Evolutionary conservation across 2,329 filamentous ascomycete species (phyloP).

Genomic region (Chrysoporthe puriensis): DNA sequence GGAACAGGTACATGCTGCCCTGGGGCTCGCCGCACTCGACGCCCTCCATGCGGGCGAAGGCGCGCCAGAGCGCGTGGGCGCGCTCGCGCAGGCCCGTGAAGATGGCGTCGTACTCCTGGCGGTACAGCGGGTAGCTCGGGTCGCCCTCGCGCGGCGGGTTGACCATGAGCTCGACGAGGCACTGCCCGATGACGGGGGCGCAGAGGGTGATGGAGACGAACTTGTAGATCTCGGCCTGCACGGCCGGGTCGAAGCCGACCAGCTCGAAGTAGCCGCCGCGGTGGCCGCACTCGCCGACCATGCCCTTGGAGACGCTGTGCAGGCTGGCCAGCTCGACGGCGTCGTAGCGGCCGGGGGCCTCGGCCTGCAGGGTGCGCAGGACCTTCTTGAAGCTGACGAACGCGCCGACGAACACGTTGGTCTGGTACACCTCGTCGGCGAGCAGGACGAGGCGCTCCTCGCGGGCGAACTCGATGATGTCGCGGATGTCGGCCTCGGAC

Average conservation of each 20-base stretch:
- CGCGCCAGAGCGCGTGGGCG: constrained; percentile 83
- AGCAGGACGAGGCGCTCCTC: constrained; percentile 86
- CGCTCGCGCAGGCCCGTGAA: constrained; percentile 77
- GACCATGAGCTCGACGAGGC: constrained; percentile 96
- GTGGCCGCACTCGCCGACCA: constrained; percentile 98
- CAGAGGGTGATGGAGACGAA: constrained; percentile 97
- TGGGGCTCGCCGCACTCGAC: constrained; percentile 88
- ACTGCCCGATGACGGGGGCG: constrained; percentile 93
- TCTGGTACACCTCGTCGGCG: constrained; percentile 98
- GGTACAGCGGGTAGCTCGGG: constrained; percentile 82
- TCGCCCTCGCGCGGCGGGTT: constrained; percentile 87
- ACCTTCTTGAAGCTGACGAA: constrained; percentile 96
- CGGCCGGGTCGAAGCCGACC: constrained; percentile 81
- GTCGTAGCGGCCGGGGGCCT: constrained; percentile 76
- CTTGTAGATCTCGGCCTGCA: constrained; percentile 96
- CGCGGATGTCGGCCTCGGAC: constrained; percentile 75
- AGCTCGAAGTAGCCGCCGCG: constrained; percentile 98
- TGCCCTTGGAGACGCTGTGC: constrained; percentile 95
- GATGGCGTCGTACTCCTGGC: constrained; percentile 82
- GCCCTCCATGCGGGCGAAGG: constrained; percentile 94
- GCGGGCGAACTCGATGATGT: constrained; percentile 84
- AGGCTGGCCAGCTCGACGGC: constrained; percentile 86
- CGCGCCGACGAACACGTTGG: constrained; percentile 92
- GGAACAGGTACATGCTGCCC: constrained; percentile 99
- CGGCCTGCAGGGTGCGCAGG: constrained; percentile 78